A percentile compares a stretch with the other conserved stretches of the same genome.
Conservation (phyloP, 257 asterid species). For the Nicotiana noctiflora region DNA sequence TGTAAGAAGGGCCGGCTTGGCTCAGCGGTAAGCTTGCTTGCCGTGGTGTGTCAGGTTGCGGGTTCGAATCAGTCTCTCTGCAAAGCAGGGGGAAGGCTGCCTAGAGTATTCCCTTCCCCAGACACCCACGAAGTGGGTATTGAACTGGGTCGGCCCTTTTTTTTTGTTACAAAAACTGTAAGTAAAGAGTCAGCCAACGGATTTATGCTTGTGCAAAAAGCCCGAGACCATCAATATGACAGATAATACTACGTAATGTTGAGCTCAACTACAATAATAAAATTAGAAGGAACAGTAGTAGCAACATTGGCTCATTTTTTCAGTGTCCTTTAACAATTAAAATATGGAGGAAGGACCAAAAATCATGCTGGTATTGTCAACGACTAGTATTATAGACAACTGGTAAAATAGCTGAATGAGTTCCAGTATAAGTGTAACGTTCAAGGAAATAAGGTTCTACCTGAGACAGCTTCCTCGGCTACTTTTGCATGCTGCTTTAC, state of each 20-base stretch:
- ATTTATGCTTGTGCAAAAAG: background rate
- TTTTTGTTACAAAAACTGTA: background rate
- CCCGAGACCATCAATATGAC: background rate
- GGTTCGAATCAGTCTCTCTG: no score
- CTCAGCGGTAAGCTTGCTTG: no score
- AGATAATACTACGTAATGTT: background rate
- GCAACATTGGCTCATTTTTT: background rate
- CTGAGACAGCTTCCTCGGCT: slow-evolving; percentile 97
- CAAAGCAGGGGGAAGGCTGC: no score
- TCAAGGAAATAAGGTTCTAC: slow-evolving; percentile 28
- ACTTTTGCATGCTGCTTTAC: slow-evolving; percentile 91
- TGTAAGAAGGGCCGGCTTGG: no score
- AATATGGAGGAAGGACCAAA: background rate
- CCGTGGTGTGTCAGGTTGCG: no score
- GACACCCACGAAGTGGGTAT: no score
- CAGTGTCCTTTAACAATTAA: background rate
- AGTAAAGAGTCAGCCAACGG: background rate
- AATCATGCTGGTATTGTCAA: background rate
- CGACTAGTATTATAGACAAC: background rate
- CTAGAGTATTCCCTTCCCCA: no score
- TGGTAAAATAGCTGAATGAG: background rate
- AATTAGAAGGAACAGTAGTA: background rate
- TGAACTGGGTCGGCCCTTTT: no score
- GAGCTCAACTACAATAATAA: background rate
- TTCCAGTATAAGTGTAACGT: background rate